These are phyloP conservation scores for Irpex sp. DNA, from an alignment of 1,284 basidiomycete species.

Conservation along the genomic window DNA sequence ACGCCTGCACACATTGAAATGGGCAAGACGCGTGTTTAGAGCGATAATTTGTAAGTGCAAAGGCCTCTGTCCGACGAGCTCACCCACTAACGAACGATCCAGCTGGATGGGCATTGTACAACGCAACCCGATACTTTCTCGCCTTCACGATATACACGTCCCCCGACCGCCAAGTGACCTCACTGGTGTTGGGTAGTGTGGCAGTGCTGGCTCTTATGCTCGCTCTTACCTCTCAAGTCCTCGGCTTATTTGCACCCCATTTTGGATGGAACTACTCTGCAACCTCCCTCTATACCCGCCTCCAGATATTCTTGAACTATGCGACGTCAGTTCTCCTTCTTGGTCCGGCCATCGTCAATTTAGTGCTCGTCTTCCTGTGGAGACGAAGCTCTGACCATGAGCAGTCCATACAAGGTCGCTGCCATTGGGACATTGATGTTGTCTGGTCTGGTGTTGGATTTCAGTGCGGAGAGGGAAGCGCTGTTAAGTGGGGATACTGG, in stretches of 20 bases:
- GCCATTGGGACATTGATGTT: slow-evolving; percentile 60
- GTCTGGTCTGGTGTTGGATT: slow-evolving; percentile 47
- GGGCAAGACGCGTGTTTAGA: slow-evolving; percentile 37
- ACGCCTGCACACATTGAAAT: slow-evolving; percentile 39
- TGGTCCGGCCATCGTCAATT: slow-evolving; percentile 48
- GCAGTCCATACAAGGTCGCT: slow-evolving; percentile 43
- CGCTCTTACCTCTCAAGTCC: slow-evolving; percentile 38
- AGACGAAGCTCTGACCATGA: slow-evolving; percentile 32
- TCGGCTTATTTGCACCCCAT: slow-evolving; percentile 40
- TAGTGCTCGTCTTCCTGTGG: slow-evolving; percentile 52
- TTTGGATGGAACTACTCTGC: slow-evolving; percentile 31
- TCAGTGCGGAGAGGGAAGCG: slow-evolving; percentile 24
- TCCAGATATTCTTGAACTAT: slow-evolving; percentile 33
- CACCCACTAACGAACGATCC: background rate
- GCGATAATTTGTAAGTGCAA: slow-evolving; percentile 44
- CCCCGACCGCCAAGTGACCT: slow-evolving; percentile 34
- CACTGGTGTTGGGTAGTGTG: slow-evolving; percentile 56
- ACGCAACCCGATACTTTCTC: slow-evolving; percentile 58
- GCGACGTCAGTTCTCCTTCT: slow-evolving; percentile 46
- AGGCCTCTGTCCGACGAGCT: background rate
- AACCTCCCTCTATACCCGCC: slow-evolving; percentile 19
- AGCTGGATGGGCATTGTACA: slow-evolving; percentile 61
- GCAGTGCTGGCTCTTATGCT: slow-evolving; percentile 58
- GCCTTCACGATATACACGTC: slow-evolving; percentile 42
- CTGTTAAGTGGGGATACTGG: slow-evolving; percentile 48